phyloP scores from a whole-genome alignment of 2,329 filamentous ascomycete genomes.

The Mycogone perniciosa region DNA sequence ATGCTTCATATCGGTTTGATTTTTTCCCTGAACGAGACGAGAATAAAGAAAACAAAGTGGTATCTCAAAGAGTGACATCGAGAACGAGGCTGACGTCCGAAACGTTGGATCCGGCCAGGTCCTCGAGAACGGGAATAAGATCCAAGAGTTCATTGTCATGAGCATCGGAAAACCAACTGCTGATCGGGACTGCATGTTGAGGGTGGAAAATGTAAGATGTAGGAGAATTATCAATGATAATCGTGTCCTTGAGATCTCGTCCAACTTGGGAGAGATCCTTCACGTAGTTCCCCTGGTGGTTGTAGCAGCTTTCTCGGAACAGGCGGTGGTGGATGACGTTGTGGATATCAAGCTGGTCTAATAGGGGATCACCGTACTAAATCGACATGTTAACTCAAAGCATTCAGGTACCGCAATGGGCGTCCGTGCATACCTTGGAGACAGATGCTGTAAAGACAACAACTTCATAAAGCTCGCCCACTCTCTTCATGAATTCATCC shows the following conservation, averaged over 20 bases:
- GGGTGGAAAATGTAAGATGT: slow-evolving; percentile 99
- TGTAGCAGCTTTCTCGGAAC: slow-evolving; percentile 98
- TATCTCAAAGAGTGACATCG: slow-evolving; percentile 70
- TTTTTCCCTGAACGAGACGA: slow-evolving; percentile 27
- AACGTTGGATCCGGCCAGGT: slow-evolving; percentile 82
- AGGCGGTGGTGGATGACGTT: slow-evolving; percentile 91
- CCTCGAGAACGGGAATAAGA: slow-evolving; percentile 95
- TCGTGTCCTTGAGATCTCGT: slow-evolving; percentile 90
- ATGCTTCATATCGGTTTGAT: slow-evolving; percentile 31
- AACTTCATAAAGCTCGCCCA: slow-evolving; percentile 95
- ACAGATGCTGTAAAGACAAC: slow-evolving; percentile 98
- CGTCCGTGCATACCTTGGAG: slow-evolving; percentile 63
- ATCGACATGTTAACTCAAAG: not conserved
- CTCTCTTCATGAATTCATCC: slow-evolving; percentile 97
- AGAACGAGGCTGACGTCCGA: slow-evolving; percentile 95
- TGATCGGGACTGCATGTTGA: slow-evolving; percentile 97
- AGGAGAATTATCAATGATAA: slow-evolving; percentile 99
- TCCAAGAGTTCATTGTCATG: slow-evolving; percentile 98
- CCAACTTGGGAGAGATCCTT: slow-evolving; percentile 98
- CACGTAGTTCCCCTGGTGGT: slow-evolving; percentile 98
- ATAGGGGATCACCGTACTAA: slow-evolving; percentile 88
- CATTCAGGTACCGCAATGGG: slow-evolving; percentile 12
- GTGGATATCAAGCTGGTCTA: slow-evolving; percentile 97
- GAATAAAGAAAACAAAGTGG: slow-evolving; percentile 23
- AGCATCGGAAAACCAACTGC: slow-evolving; percentile 99